Conservation (phyloP, 805 yeast species). For the Sugiyamaella lignohabitans region DNA sequence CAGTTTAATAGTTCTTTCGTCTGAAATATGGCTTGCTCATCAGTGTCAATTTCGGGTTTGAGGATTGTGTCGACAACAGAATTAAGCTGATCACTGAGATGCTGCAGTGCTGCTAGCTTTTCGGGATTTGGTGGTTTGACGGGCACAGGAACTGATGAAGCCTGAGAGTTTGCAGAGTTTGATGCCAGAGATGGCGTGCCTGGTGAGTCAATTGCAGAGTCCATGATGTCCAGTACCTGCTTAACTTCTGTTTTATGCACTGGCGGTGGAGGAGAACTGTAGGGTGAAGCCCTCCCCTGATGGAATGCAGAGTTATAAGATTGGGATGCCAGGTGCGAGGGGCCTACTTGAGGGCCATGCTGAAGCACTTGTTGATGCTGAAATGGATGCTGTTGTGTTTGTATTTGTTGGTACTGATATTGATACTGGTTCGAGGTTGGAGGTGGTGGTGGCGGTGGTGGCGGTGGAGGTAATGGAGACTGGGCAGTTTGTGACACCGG, state of each 20-base stretch:
- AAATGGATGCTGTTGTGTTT: background rate
- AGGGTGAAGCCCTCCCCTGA: no score
- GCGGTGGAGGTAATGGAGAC: conserved; percentile 21
- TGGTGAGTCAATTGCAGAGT: background rate
- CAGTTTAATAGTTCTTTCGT: conserved; percentile 35
- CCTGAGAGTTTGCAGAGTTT: background rate
- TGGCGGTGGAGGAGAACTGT: no score
- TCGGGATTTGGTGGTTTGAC: conserved; percentile 32
- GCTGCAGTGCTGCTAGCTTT: conserved; percentile 23
- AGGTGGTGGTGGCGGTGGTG: background rate
- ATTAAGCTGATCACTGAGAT: conserved; percentile 24
- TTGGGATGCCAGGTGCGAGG: no score
- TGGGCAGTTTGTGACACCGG: conserved; percentile 2
- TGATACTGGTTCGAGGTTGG: background rate
- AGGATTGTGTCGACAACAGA: conserved; percentile 23
- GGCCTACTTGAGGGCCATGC: no score
- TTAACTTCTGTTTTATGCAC: no score
- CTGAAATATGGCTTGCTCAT: conserved; percentile 26
- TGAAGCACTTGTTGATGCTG: background rate
- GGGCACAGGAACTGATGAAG: conserved; percentile 24
- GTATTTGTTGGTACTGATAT: background rate
- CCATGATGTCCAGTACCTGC: background rate
- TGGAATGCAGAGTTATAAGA: no score
- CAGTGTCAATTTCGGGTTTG: conserved; percentile 23
- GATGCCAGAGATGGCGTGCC: background rate